Evolutionary conservation across 345 rosid genomes (phyloP), one percentile per base, ranked within the genome.

Genomic region (Ailanthus altissimus): DNA sequence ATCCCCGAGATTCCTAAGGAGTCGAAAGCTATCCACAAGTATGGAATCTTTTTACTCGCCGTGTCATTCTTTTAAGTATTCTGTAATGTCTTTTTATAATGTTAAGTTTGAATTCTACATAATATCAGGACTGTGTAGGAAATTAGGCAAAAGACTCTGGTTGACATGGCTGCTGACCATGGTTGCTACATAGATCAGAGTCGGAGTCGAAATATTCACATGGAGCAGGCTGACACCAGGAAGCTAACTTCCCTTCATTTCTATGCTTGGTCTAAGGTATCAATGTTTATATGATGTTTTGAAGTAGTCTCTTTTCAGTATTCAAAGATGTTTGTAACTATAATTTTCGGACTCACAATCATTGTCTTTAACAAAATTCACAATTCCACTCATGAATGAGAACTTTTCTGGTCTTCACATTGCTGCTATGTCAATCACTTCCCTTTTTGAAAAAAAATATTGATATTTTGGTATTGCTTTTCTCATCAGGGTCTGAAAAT

Each of bases 151-250:
- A 94, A 81, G 88, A 90, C 89, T 4, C 65, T 92, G 82, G 97
- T 91, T 8, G 98, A 93, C 47, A 91, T 93, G 98, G 94, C 94
- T 28, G 92, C 80, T 57, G 93, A 92, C 83, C 96, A 94, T 78
- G 97, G 97, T 50, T 90, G 95, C 83, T 94, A 81, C 74, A 90
- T 93, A 68, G 97, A 94, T 72, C 98, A 93, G 85, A 94, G 98
- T 64, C 98, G 93, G 76, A 94, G 98, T 83, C 85, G 91, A 70
- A 94, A 93, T 61, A 93, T 93, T 73, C 94, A 88, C 70, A 92
- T 90, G 97, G 97, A 92, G 40, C 90, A 87, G 73, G 93, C 97
- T 40, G 89, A 88, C 78, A 85, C 86, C 46, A 92, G 91, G 23
- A 92, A 92, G 74, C 85, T 93, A 65, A 90, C 98, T 71, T 89